Evolutionary conservation across 2,329 filamentous ascomycete species (phyloP), one percentile per base, ranked within the genome.

Genomic region (Fusarium verrucosum): DNA sequence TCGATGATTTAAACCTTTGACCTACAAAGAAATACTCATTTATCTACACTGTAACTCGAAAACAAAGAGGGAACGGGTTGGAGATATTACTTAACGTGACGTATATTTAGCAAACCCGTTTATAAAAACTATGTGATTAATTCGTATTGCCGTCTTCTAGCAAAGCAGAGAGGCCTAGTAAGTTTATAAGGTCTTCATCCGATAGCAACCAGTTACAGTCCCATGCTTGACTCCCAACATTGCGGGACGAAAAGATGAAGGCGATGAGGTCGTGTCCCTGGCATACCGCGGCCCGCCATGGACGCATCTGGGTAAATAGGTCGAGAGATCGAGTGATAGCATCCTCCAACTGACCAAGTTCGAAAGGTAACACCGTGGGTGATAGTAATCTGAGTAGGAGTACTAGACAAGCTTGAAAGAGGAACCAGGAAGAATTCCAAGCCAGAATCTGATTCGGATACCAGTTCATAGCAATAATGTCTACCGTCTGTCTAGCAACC

Each of bases 391-490:
- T 32, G 4, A 32, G 30, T 3, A 32, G 14, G 23, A 72, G 10
- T 7, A 45, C 47, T 6, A 36, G 20, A 7, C 20, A 33, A 4
- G 38, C 26, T 41, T 56, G 56, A 9, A 56, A 59, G 9, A 49
- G 41, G 7, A 44, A 56, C 56, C 49, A 59, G 20, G 53, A 40
- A n/a, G 22, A 28, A 3, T 59, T 55, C 50, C 56, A 59, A 9
- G 42, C 55, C 2, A 55, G 19, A 7, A 43, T 11, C 20, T 59
- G 51, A 4, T 59, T 56, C 7, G 40, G 22, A 4, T 20, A 41
- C 56, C 56, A 59, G 2, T 53, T 41, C 3, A 7, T 8, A 5
- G 5, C 20, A n/a, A 57, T 45, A 2, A 53, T 7, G 1, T 56
- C 33, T 5, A 59, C 13, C 3, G 38, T 41, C 16, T 58, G 53